These are phyloP conservation scores for Brettanomyces custersianus DNA, from an alignment of 805 yeast genomes.

Conservation along the genomic window DNA sequence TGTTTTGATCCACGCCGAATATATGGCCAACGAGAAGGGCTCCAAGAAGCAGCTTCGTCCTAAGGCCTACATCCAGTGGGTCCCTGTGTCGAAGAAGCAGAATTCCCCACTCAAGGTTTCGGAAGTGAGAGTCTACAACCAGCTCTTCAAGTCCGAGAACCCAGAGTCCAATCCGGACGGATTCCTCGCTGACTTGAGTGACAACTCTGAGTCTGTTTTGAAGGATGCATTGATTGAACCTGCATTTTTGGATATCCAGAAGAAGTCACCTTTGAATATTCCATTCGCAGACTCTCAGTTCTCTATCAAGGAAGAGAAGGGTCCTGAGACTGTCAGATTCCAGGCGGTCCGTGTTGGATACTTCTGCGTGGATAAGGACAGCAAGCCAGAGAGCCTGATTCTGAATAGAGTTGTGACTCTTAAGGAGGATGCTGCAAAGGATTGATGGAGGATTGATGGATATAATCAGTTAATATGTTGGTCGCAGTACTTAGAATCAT, in stretches of 20 bases:
- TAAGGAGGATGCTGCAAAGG: constrained; percentile 66
- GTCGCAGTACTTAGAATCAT: no score
- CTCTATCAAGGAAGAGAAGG: constrained; percentile 59
- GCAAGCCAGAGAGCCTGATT: constrained; percentile 50
- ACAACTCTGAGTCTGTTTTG: constrained; percentile 63
- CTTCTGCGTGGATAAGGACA: constrained; percentile 82
- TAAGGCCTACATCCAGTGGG: constrained; percentile 96
- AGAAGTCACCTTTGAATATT: constrained; percentile 69
- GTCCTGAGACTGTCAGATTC: constrained; percentile 85
- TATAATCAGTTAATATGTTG: no score
- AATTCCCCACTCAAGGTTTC: constrained; percentile 54
- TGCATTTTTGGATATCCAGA: constrained; percentile 58
- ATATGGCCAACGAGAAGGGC: constrained; percentile 51
- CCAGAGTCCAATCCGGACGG: constrained; percentile 88
- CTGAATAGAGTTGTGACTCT: constrained; percentile 89
- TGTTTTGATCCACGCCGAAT: constrained; percentile 65
- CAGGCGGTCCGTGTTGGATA: constrained; percentile 97
- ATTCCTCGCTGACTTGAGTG: constrained; percentile 73
- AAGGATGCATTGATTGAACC: constrained; percentile 67
- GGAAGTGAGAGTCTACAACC: constrained; percentile 83
- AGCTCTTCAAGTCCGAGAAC: constrained; percentile 82
- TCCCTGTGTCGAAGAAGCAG: constrained; percentile 58
- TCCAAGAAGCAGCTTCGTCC: constrained; percentile 62
- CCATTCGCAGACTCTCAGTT: constrained; percentile 51
- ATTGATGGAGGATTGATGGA: constrained; percentile 10